Evolutionary conservation across 352 stramenopile species (phyloP).

Genomic region (Phytophthora fragariaefolia): DNA sequence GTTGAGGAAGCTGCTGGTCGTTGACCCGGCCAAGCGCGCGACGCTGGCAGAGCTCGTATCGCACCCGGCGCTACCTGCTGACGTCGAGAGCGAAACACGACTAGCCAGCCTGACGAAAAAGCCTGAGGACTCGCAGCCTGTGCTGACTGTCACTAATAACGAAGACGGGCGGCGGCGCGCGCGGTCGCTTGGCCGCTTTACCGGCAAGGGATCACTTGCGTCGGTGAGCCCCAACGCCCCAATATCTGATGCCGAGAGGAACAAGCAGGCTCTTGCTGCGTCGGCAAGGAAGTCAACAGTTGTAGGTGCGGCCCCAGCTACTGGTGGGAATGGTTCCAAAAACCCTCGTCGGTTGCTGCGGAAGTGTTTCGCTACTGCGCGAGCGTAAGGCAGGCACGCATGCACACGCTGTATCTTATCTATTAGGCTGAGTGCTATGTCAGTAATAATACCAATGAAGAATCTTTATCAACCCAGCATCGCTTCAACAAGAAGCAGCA

Average conservation of each 20-base stretch:
- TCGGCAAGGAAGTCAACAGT: conserved; percentile 23
- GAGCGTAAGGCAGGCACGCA: conserved; percentile 21
- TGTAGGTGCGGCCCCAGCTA: conserved; percentile 11
- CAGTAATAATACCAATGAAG: conserved; percentile 26
- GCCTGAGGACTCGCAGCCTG: conserved; percentile 3
- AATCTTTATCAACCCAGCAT: conserved; percentile 7
- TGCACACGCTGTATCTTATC: conserved; percentile 34
- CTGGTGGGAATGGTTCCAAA: conserved; percentile 22
- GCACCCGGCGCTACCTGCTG: conserved; percentile 44
- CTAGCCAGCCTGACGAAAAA: conserved; percentile 9
- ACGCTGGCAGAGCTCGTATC: conserved; percentile 47
- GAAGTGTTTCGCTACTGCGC: conserved; percentile 36
- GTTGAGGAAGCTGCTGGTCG: conserved; percentile 56
- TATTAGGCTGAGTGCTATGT: conserved; percentile 26
- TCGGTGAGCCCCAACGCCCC: conserved; percentile 29
- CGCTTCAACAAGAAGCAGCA: background rate
- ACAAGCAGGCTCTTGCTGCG: conserved; percentile 31
- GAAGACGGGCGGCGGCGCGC: conserved; percentile 25
- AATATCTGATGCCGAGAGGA: conserved; percentile 30
- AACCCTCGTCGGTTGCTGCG: conserved; percentile 29
- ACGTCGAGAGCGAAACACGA: conserved; percentile 15
- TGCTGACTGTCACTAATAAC: conserved; percentile 6
- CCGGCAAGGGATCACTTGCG: conserved; percentile 30
- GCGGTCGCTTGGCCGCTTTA: conserved; percentile 34
- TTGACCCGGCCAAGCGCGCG: conserved; percentile 55